Evolutionary conservation across 1,284 basidiomycete species (phyloP).

Genomic region (Porogramme epimiltina): DNA sequence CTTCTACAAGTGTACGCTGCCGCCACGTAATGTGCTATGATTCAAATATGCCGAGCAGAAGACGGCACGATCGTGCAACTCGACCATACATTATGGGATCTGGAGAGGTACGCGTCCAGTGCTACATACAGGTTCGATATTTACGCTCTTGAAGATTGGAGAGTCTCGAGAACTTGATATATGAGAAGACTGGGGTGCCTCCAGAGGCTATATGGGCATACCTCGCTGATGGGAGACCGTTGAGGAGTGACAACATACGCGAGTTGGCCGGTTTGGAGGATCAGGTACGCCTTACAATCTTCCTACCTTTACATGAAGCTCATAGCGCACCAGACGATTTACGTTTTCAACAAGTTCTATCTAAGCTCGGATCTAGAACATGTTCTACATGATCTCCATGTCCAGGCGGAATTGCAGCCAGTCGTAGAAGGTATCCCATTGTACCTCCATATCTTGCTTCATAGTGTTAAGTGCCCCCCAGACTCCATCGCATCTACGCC

Average conservation of each 20-base stretch:
- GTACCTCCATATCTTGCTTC: neutral
- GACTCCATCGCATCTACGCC: slow-evolving; percentile 70
- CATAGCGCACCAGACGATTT: slow-evolving; percentile 55
- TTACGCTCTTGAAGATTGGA: slow-evolving; percentile 45
- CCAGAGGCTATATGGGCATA: slow-evolving; percentile 72
- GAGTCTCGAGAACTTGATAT: slow-evolving; percentile 64
- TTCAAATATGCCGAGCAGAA: slow-evolving; percentile 22
- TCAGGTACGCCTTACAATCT: slow-evolving; percentile 43
- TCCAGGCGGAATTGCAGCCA: slow-evolving; percentile 63
- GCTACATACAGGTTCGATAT: neutral
- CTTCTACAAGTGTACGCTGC: neutral
- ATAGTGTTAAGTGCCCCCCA: slow-evolving; percentile 31
- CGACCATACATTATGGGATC: slow-evolving; percentile 67
- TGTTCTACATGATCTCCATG: slow-evolving; percentile 57
- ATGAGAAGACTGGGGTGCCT: slow-evolving; percentile 67
- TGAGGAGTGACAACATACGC: slow-evolving; percentile 67
- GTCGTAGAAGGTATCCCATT: slow-evolving; percentile 59
- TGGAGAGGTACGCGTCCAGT: slow-evolving; percentile 52
- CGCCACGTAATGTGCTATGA: slow-evolving; percentile 15
- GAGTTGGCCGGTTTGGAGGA: slow-evolving; percentile 73
- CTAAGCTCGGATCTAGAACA: slow-evolving; percentile 67
- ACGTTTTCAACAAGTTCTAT: slow-evolving; percentile 78
- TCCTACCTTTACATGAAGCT: neutral
- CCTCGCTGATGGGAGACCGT: slow-evolving; percentile 70
- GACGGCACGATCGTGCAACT: slow-evolving; percentile 42